Conservation (phyloP, 2,329 filamentous ascomycete genomes). For the Metarhizium sp. region DNA sequence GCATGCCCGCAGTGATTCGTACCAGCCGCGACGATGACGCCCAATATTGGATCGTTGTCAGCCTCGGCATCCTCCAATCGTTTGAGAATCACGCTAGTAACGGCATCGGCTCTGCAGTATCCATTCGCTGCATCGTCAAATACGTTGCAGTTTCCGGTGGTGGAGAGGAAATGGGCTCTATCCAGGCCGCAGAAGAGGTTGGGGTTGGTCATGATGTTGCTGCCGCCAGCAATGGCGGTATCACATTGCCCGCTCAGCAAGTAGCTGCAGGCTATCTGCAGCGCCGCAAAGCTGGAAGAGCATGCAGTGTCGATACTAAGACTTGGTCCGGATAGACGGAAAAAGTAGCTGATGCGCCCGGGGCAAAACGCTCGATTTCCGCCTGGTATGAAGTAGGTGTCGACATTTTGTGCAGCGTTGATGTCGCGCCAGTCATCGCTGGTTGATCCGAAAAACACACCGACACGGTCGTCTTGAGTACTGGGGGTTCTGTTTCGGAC, state of each 20-base stretch:
- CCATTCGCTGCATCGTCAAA: slow-evolving; percentile 75
- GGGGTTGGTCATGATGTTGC: slow-evolving; percentile 9
- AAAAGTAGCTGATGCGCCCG: slow-evolving; percentile 48
- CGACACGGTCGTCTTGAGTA: slow-evolving; percentile 22
- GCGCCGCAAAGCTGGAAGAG: slow-evolving; percentile 63
- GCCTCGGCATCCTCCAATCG: slow-evolving; percentile 67
- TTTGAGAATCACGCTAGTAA: slow-evolving; percentile 68
- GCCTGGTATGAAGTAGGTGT: background rate
- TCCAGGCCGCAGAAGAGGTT: slow-evolving; percentile 3
- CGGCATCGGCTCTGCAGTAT: slow-evolving; percentile 72
- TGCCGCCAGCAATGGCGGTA: slow-evolving; percentile 3
- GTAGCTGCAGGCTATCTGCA: slow-evolving; percentile 28
- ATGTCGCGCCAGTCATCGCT: background rate
- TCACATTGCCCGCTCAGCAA: slow-evolving; percentile 6
- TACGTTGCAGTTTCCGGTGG: slow-evolving; percentile 44
- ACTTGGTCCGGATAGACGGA: slow-evolving; percentile 66
- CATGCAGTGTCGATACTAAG: slow-evolving; percentile 69
- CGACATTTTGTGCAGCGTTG: background rate
- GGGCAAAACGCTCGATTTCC: background rate
- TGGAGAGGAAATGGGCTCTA: slow-evolving; percentile 5
- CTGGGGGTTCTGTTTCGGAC: slow-evolving; percentile 24
- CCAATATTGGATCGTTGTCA: slow-evolving; percentile 70
- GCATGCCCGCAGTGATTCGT: slow-evolving; percentile 79
- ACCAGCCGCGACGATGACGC: slow-evolving; percentile 61
- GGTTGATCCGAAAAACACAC: background rate